These are phyloP conservation scores for Typha latifolia DNA, from an alignment of 176 grass and related monocot species.

Conservation along the genomic window DNA sequence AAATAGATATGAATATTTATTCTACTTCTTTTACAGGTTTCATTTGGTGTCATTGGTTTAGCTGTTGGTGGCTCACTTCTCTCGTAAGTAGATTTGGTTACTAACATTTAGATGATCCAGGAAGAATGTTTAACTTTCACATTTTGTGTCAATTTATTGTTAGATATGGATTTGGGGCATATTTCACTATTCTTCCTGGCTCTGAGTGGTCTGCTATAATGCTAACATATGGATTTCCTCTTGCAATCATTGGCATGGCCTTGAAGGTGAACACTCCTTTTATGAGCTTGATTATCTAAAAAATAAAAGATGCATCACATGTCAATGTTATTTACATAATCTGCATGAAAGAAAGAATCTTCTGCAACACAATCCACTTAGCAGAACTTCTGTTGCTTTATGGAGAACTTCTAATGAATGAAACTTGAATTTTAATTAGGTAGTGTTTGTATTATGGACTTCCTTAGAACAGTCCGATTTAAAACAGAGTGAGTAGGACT, in stretches of 20 bases:
- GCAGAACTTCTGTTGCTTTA: neutral
- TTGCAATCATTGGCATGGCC: constrained; percentile 94
- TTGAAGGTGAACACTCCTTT: constrained; percentile 49
- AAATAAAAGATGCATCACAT: neutral
- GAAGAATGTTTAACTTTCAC: neutral
- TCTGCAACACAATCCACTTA: neutral
- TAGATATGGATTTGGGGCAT: constrained; percentile 94
- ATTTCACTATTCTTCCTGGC: constrained; percentile 89
- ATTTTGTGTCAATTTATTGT: neutral
- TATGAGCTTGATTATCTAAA: neutral
- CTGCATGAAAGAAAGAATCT: too few species aligned
- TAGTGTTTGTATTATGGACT: too few species aligned
- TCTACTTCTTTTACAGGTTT: constrained; percentile 35
- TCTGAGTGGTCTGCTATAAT: constrained; percentile 94
- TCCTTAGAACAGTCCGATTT: too few species aligned
- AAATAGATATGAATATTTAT: neutral
- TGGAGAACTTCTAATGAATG: too few species aligned
- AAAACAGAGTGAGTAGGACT: neutral
- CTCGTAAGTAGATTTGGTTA: constrained; percentile 44
- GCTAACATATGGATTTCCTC: constrained; percentile 93
- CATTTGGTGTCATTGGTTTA: constrained; percentile 81
- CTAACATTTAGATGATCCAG: neutral
- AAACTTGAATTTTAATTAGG: too few species aligned
- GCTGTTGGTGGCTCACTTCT: constrained; percentile 60
- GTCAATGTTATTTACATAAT: neutral